Evolutionary conservation across 1,139 yeast species (phyloP), one percentile per base, ranked within the genome.

Genomic region (Tardiomyces digboiensis): DNA sequence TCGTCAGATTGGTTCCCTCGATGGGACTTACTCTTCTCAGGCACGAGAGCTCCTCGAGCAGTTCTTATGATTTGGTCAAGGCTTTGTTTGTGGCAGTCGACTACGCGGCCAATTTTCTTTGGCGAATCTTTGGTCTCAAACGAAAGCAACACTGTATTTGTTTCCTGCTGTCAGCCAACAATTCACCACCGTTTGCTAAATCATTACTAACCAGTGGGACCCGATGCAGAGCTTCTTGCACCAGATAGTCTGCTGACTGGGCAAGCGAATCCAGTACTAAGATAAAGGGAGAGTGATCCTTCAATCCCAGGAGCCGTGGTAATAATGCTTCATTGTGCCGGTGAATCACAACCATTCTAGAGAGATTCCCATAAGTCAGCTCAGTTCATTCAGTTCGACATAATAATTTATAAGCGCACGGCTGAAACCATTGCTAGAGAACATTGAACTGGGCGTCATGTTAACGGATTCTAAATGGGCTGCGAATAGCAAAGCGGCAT

Each of bases 221-320:
- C 47, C 74, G 68, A 48, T 70, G 63, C 1, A 74, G 61, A 46
- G 86, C 68, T 57, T 86, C 95, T 20, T 67, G 61, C 1, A 83
- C 56, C 14, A 89, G 61, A 46, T 67, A 58, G 39, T 66, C 56
- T 0, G 88, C 75, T 0, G 91, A 75, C 60, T 89, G 97, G 0
- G 75, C 68, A 16, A 87, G 62, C 0, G 85, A 72, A 59, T 89
- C 97, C 12, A 76, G 61, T 2, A 82, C 67, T 5, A 89, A 67
- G 13, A 86, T 64, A 48, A 89, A 76, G 0, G 95, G 93, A 0
- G 93, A 74, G 18, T 66, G 66, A 55, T 89, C 97, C 51, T 80
- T 82, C 41, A 85, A 66, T 2, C 80, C 66, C 10, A 89, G 64
- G 7, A 86, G 65, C 48, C 97, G 66, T n/a, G 61, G 49, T 29